Percentiles rank a stretch among this genome's conserved stretches.
Evolutionary conservation across 1,284 basidiomycete genomes (phyloP).

Genomic region (Nidula niveotomentosa): DNA sequence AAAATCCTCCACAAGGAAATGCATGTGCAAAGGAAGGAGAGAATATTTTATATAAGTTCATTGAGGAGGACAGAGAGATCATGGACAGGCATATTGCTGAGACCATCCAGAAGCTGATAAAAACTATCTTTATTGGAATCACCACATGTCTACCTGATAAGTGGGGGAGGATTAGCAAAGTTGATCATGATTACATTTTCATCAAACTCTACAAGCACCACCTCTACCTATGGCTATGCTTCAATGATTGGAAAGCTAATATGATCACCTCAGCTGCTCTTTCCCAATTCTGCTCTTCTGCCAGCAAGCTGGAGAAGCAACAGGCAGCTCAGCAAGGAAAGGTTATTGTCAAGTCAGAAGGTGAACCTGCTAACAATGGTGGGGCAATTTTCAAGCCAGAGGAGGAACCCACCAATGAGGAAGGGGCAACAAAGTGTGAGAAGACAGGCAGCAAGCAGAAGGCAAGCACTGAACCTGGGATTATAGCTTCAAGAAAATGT

Average conservation of each 20-base stretch:
- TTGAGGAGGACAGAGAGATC: neutral
- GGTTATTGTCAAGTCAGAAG: too few relatives aligned
- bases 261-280: neutral
- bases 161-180: neutral
- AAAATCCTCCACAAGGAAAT: neutral
- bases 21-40: neutral
- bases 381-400: too few relatives aligned
- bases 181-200: neutral
- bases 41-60: neutral
- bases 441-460: neutral
- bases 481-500: neutral
- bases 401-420: neutral
- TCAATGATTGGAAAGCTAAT: neutral
- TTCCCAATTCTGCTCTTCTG: neutral
- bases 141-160: neutral
- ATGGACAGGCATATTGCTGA: neutral
- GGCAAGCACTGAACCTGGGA: neutral
- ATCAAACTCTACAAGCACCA: neutral
- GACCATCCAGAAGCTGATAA: neutral
- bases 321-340: too few relatives aligned
- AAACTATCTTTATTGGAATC: neutral
- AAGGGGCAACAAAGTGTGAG: too few relatives aligned
- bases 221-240: neutral
- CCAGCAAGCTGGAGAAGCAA: neutral
- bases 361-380: too few relatives aligned